Evolutionary conservation across 106 monocot genomes (phyloP).

Genomic region (Allium fistulosum): DNA sequence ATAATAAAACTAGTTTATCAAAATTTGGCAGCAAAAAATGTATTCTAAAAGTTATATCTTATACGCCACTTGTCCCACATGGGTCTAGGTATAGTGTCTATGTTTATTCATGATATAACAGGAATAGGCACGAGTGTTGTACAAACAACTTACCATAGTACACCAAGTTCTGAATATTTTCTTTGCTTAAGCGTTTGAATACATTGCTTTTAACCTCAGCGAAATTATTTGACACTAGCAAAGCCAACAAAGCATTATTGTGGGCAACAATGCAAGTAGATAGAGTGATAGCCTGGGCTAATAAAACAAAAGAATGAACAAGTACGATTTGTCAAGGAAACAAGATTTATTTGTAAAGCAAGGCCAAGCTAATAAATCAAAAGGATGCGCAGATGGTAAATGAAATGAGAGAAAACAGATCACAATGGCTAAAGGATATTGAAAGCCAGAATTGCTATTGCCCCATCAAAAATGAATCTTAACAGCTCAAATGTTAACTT

Average conservation of each 20-base stretch:
- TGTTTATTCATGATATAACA: not conserved
- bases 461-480: constrained; percentile 66
- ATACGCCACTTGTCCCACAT: too few species aligned
- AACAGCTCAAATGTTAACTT: constrained; percentile 47
- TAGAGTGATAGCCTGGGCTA: constrained; percentile 93
- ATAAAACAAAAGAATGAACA: constrained; percentile 89
- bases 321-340: constrained; percentile 72
- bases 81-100: too few species aligned
- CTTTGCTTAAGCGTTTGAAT: constrained; percentile 95
- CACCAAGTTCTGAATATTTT: constrained; percentile 80
- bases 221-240: constrained; percentile 91
- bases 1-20: too few species aligned
- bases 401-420: not conserved
- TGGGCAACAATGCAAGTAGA: constrained; percentile 94
- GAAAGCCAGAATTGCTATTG: constrained; percentile 73
- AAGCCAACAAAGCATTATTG: constrained; percentile 86
- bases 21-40: too few species aligned
- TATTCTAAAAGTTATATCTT: too few species aligned
- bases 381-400: not conserved
- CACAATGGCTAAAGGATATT: constrained; percentile 68
- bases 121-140: not conserved
- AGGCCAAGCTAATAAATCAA: too few species aligned
- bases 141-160: constrained; percentile 61
- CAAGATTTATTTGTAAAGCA: not conserved
- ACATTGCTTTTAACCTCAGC: constrained; percentile 96